Percentiles rank a stretch among this genome's conserved stretches.
Conservation (phyloP, 2,329 filamentous ascomycete genomes). For the Colletotrichum sansevieriae region DNA sequence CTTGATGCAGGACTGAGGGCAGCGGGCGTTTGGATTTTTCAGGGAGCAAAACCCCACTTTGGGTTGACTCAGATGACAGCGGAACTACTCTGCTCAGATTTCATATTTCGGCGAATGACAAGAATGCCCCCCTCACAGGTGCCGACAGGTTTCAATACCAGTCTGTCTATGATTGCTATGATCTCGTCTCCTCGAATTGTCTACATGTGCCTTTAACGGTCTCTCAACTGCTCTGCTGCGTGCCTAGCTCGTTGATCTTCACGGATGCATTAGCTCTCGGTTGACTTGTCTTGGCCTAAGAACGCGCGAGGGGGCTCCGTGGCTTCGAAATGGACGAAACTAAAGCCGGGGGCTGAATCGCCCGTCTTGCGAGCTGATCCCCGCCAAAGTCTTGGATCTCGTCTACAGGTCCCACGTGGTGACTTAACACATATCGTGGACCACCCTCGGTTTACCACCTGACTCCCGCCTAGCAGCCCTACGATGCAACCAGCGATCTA, state of each 20-base stretch:
- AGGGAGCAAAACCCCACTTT: neutral
- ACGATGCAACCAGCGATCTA: neutral
- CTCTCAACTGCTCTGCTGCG: too few species aligned
- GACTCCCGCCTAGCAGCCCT: neutral
- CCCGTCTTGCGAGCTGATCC: neutral
- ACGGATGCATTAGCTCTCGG: constrained; percentile 6
- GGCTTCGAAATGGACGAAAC: constrained; percentile 8
- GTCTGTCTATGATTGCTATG: constrained; percentile 7
- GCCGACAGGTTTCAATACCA: constrained; percentile 1
- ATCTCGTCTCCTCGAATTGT: neutral
- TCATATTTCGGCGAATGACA: neutral
- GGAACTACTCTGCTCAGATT: constrained; percentile 13
- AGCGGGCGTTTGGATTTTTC: neutral
- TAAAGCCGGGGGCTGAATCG: neutral
- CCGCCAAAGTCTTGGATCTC: neutral
- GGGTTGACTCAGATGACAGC: neutral
- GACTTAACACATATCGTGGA: neutral
- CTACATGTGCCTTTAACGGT: too few species aligned
- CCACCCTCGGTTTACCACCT: neutral
- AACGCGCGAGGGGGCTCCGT: neutral
- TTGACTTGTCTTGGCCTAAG: constrained; percentile 1
- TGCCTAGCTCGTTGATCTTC: neutral
- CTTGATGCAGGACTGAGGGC: neutral
- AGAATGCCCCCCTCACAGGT: neutral
- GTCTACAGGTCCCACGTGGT: constrained; percentile 5